phyloP scores from a whole-genome alignment of 768 basidiomycete genomes.

The Phanerochaete sordida region DNA sequence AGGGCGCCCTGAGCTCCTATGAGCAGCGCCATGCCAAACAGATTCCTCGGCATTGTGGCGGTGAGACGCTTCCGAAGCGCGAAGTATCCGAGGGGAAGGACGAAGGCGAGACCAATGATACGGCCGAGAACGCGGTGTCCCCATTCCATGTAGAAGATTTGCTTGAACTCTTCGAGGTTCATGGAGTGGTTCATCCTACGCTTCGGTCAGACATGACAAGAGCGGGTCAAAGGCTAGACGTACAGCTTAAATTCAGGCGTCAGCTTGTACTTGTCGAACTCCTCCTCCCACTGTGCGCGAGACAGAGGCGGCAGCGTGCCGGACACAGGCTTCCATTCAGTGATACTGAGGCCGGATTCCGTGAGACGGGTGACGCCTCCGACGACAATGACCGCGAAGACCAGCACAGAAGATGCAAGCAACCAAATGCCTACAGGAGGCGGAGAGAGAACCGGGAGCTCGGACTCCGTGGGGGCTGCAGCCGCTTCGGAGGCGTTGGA shows the following conservation, averaged over 20 bases:
- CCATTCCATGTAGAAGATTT: constrained; percentile 99
- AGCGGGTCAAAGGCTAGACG: constrained; percentile 28
- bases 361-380: constrained; percentile 96
- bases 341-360: constrained; percentile 96
- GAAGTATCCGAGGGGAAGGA: constrained; percentile 84
- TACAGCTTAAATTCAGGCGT: constrained; percentile 97
- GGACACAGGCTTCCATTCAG: constrained; percentile 94
- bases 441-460: constrained; percentile 56
- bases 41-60: constrained; percentile 52
- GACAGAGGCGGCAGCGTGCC: constrained; percentile 84
- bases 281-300: constrained; percentile 72
- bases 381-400: constrained; percentile 90
- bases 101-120: constrained; percentile 76
- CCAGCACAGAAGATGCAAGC: constrained; percentile 76
- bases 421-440: constrained; percentile 83
- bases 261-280: constrained; percentile 91
- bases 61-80: constrained; percentile 66
- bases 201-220: background rate
- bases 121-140: constrained; percentile 91
- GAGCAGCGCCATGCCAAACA: constrained; percentile 70
- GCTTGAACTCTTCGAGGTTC: constrained; percentile 86
- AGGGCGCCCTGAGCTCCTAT: constrained; percentile 90
- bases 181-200: constrained; percentile 88
- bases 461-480: constrained; percentile 12
- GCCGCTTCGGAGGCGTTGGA: constrained; percentile 24